Percentiles rank a stretch among this genome's conserved stretches.
Evolutionary conservation across 768 basidiomycete genomes (phyloP).

Genomic region (Agaricus subrufescens): DNA sequence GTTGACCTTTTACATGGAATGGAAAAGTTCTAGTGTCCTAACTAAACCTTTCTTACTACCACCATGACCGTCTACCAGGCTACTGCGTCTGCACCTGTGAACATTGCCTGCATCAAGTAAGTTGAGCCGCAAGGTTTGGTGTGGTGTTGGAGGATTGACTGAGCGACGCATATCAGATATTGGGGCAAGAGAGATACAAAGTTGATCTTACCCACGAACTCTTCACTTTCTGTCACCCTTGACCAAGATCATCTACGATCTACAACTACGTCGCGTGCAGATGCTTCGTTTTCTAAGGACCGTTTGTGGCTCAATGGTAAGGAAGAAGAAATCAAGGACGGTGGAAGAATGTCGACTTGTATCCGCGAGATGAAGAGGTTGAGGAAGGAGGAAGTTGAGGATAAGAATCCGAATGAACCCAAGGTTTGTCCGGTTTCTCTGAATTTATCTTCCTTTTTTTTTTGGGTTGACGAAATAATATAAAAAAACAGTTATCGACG

Average conservation of each 20-base stretch:
- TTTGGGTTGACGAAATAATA: not conserved
- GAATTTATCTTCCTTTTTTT: not conserved
- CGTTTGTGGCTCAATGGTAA: slow-evolving; percentile 92
- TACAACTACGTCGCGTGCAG: slow-evolving; percentile 88
- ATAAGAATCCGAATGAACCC: slow-evolving; percentile 54
- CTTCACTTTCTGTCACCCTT: slow-evolving; percentile 96
- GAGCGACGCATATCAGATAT: slow-evolving; percentile 49
- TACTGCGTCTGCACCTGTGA: slow-evolving; percentile 90
- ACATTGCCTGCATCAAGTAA: slow-evolving; percentile 98
- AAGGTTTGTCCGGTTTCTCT: slow-evolving; percentile 43
- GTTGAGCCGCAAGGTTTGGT: not conserved
- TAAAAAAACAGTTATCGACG: slow-evolving; percentile 48
- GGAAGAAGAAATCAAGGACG: slow-evolving; percentile 83
- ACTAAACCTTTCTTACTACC: not conserved
- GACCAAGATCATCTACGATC: slow-evolving; percentile 94
- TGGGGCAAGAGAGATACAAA: slow-evolving; percentile 98
- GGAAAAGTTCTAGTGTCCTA: not conserved
- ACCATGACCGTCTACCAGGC: slow-evolving; percentile 59
- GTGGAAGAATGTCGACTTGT: slow-evolving; percentile 77
- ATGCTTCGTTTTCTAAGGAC: slow-evolving; percentile 69
- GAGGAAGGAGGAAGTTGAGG: slow-evolving; percentile 68
- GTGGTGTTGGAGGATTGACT: no score
- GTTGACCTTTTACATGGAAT: no score
- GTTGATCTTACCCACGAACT: slow-evolving; percentile 95
- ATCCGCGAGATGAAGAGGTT: slow-evolving; percentile 82